These are phyloP conservation scores for Euphrasia arctica DNA, from an alignment of 305 asterid species.

Conservation along the genomic window DNA sequence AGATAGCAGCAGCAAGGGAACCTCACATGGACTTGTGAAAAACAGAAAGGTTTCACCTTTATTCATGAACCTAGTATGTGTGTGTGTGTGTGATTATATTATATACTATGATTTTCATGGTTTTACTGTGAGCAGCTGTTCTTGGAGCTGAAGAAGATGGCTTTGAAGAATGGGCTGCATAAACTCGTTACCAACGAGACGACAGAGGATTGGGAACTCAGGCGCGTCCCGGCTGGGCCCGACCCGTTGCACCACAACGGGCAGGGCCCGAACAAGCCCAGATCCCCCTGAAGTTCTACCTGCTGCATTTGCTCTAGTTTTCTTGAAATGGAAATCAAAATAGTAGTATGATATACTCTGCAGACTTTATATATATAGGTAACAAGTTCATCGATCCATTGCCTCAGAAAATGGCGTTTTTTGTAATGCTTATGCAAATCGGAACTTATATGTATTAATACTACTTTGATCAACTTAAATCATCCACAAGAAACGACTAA, in stretches of 20 bases:
- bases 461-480: background rate
- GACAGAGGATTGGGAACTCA: conserved; percentile 43
- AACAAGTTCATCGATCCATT: conserved; percentile 13
- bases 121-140: conserved; percentile 24
- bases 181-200: conserved; percentile 23
- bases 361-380: conserved; percentile 1
- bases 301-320: conserved; percentile 7
- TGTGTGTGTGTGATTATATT: too few relatives aligned
- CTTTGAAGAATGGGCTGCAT: conserved; percentile 27
- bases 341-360: background rate
- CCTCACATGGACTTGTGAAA: conserved; percentile 19
- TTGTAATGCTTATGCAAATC: conserved; percentile 3
- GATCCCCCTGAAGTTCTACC: conserved; percentile 35
- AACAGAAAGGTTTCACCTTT: conserved; percentile 25
- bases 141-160: conserved; percentile 41
- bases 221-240: conserved; percentile 61
- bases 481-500: background rate
- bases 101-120: background rate
- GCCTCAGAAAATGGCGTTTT: conserved; percentile 8
- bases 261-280: conserved; percentile 44
- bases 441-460: too few relatives aligned
- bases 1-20: conserved; percentile 38
- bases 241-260: conserved; percentile 71
- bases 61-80: background rate
- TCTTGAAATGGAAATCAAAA: background rate